Evolutionary conservation across 805 yeast species (phyloP), one percentile per base, ranked within the genome.

Genomic region (Yarrowia sp.): DNA sequence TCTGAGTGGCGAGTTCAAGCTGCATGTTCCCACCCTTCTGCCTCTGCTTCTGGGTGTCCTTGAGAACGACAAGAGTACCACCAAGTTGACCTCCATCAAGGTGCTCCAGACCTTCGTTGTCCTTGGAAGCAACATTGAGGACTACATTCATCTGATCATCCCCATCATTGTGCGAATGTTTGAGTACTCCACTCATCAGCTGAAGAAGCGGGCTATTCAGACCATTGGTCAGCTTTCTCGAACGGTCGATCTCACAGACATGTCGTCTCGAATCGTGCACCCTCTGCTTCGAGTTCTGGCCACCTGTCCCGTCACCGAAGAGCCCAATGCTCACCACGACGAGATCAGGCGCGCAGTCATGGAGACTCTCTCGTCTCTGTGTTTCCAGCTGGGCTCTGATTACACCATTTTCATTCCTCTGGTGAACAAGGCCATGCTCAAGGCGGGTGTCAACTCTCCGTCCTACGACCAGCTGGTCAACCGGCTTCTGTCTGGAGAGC

Each of bases 211-310:
- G 52, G 92, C 98, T 0, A 87, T 95, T 68, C 88, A 88, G 58
- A 87, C 97, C 0, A 81, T 95, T 50, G 97, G 97, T 0, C 89
- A 90, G 73, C 77, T 95, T 34, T 87, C 97, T 0, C 87, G 86
- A 71, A 84, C 82, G 44, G 88, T 94, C 4, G 84, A 86, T 69
- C 79, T 95, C 67, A 87, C 86, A 68, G 98, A 94, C 71, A 89
- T 92, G 91, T 88, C 97, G 0, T 90, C 97, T 1, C 82, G 97
- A 70, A 90, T 95, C 63, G 85, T 95, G 34, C 98, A 94, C 72
- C 94, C 98, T 0, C 77, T 95, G 13, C 78, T 93, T 9, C 79
- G 98, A 68, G 88, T 92, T 0, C 78, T 95, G 43, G 78, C 78
- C 10, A 71, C 79, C 9, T 72, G 72, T 14, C 66, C 66, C 19